Percentiles rank a stretch among this genome's conserved stretches.
Conservation (phyloP, 805 yeast species). For the Wickerhamomyces chambardii region DNA sequence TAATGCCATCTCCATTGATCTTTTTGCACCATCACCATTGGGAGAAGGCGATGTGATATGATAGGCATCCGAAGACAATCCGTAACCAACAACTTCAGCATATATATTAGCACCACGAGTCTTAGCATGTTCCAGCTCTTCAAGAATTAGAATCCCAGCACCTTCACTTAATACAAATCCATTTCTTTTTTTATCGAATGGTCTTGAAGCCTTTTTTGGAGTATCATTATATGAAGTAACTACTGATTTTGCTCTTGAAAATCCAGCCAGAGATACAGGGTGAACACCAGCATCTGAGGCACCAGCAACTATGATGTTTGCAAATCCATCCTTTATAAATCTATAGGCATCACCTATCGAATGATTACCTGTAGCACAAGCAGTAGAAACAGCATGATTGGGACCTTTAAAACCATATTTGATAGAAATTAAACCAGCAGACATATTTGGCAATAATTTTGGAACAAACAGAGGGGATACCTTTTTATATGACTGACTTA, state of each 20-base stretch:
- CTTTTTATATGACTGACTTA: constrained; percentile 41
- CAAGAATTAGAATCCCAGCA: constrained; percentile 72
- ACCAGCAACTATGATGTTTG: constrained; percentile 89
- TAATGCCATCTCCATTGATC: constrained; percentile 78
- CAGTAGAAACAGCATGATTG: constrained; percentile 81
- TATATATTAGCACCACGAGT: constrained; percentile 57
- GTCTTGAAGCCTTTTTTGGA: constrained; percentile 69
- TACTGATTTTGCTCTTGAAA: constrained; percentile 81
- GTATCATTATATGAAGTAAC: constrained; percentile 51
- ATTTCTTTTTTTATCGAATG: constrained; percentile 68
- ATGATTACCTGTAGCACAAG: constrained; percentile 95
- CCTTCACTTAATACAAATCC: constrained; percentile 97
- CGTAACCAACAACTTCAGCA: constrained; percentile 83
- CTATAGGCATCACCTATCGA: constrained; percentile 89
- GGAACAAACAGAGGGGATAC: constrained; percentile 88
- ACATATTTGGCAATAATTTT: constrained; percentile 80
- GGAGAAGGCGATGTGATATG: constrained; percentile 90
- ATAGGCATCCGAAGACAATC: constrained; percentile 83
- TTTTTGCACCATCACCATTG: constrained; percentile 75
- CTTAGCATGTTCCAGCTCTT: constrained; percentile 68
- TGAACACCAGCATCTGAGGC: constrained; percentile 84
- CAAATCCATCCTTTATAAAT: constrained; percentile 70
- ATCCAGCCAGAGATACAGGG: constrained; percentile 84
- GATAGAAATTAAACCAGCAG: constrained; percentile 85
- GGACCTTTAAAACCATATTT: constrained; percentile 75